Conservation (phyloP, 495 filamentous ascomycete genomes). For the Xylaria castorea region DNA sequence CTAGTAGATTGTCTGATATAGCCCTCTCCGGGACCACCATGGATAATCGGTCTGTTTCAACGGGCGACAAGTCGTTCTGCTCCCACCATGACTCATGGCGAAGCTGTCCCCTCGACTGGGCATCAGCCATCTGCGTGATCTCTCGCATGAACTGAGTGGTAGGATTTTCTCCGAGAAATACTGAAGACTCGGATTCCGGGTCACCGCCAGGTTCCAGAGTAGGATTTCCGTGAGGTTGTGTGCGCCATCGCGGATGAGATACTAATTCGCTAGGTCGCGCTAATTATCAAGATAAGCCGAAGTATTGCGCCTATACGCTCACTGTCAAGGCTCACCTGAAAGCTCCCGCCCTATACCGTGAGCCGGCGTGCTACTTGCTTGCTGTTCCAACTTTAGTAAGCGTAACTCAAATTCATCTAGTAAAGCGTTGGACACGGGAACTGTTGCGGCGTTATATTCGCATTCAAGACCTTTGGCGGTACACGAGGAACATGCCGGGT, state of each 20-base stretch:
- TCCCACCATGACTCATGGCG: background rate
- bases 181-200: background rate
- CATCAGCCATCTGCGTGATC: background rate
- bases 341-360: background rate
- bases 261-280: background rate
- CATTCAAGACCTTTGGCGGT: background rate
- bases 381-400: background rate
- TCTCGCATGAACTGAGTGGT: background rate
- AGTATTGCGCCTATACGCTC: background rate
- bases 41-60: background rate
- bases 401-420: background rate
- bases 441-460: background rate
- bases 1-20: background rate
- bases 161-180: background rate
- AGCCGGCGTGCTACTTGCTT: background rate
- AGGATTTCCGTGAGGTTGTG: background rate
- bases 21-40: constrained; percentile 4
- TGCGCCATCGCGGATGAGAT: background rate
- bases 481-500: background rate
- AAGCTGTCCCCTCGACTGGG: background rate
- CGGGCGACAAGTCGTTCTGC: background rate
- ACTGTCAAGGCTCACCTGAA: background rate
- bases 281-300: background rate
- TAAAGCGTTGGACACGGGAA: background rate
- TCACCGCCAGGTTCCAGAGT: background rate